Conservation (phyloP, 202 grass and related monocot species). For the Eragrostis tef region DNA sequence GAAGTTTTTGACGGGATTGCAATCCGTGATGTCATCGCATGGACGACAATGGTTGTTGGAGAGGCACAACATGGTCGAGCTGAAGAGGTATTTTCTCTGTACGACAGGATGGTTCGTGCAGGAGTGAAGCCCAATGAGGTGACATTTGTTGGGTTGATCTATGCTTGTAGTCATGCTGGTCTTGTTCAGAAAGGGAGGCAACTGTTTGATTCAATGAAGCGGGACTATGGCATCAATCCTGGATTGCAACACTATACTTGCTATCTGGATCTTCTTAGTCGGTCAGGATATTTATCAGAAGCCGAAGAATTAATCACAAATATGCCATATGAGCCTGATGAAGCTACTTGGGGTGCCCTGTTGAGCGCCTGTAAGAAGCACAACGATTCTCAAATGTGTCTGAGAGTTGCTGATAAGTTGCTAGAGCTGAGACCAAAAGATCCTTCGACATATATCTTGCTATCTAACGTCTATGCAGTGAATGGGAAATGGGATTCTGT, state of each 20-base stretch:
- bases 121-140: conserved; percentile 77
- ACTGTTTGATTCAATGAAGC: conserved; percentile 72
- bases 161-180: conserved; percentile 89
- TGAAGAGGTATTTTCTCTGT: conserved; percentile 59
- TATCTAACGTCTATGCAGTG: conserved; percentile 83
- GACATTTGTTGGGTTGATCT: conserved; percentile 84
- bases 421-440: conserved; percentile 67
- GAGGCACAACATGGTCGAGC: conserved; percentile 78
- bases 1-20: conserved; percentile 66
- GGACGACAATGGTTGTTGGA: conserved; percentile 87
- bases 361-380: conserved; percentile 86
- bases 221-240: conserved; percentile 69
- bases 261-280: conserved; percentile 84
- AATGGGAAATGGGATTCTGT: conserved; percentile 74
- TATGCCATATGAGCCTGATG: conserved; percentile 77
- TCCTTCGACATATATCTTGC: conserved; percentile 80
- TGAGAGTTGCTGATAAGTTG: conserved; percentile 66
- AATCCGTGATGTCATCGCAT: conserved; percentile 59
- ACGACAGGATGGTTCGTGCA: conserved; percentile 62
- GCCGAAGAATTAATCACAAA: conserved; percentile 67
- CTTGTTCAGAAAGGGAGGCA: conserved; percentile 75
- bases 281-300: conserved; percentile 71
- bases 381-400: conserved; percentile 60
- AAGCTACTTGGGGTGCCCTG: conserved; percentile 70
- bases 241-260: conserved; percentile 84